Conservation (phyloP, 2,329 filamentous ascomycete genomes). For the Tolypocladium nubicola region DNA sequence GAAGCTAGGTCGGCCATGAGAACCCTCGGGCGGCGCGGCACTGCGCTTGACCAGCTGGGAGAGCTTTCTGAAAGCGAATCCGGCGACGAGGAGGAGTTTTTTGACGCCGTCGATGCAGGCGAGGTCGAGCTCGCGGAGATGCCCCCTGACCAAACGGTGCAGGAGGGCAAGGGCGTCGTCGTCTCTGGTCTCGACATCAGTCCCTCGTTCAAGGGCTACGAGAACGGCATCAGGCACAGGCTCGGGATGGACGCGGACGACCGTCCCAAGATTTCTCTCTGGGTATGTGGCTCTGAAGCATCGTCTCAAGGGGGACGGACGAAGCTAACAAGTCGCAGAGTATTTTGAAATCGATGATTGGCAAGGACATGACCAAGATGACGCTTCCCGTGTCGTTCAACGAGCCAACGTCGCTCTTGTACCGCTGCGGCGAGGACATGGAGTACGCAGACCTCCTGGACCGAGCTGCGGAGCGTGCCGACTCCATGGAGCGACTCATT, state of each 20-base stretch:
- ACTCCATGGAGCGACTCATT: slow-evolving; percentile 84
- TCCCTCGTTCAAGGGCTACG: slow-evolving; percentile 78
- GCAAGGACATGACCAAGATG: slow-evolving; percentile 99
- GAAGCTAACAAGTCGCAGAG: slow-evolving; percentile 42
- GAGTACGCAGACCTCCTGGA: slow-evolving; percentile 93
- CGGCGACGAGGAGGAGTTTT: slow-evolving; percentile 85
- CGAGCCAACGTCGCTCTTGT: slow-evolving; percentile 89
- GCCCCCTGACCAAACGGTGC: slow-evolving; percentile 36
- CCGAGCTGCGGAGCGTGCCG: slow-evolving; percentile 70
- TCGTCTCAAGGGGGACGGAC: no score
- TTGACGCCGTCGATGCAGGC: slow-evolving; percentile 90
- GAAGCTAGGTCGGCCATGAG: slow-evolving; percentile 27
- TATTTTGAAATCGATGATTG: slow-evolving; percentile 98
- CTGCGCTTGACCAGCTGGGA: slow-evolving; percentile 58
- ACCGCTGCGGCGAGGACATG: slow-evolving; percentile 95
- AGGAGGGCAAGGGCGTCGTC: slow-evolving; percentile 31
- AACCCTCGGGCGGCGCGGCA: slow-evolving; percentile 45
- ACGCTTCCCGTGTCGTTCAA: slow-evolving; percentile 97
- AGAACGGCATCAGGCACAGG: slow-evolving; percentile 69
- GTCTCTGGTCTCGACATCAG: slow-evolving; percentile 52
- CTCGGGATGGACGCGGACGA: slow-evolving; percentile 89
- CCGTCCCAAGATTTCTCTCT: slow-evolving; percentile 86
- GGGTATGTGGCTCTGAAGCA: slow-evolving; percentile 51
- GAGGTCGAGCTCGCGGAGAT: slow-evolving; percentile 72
- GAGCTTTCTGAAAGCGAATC: slow-evolving; percentile 73